These are phyloP conservation scores for Geoglossum glabrum DNA, from an alignment of 495 filamentous ascomycete species.

Conservation along the genomic window DNA sequence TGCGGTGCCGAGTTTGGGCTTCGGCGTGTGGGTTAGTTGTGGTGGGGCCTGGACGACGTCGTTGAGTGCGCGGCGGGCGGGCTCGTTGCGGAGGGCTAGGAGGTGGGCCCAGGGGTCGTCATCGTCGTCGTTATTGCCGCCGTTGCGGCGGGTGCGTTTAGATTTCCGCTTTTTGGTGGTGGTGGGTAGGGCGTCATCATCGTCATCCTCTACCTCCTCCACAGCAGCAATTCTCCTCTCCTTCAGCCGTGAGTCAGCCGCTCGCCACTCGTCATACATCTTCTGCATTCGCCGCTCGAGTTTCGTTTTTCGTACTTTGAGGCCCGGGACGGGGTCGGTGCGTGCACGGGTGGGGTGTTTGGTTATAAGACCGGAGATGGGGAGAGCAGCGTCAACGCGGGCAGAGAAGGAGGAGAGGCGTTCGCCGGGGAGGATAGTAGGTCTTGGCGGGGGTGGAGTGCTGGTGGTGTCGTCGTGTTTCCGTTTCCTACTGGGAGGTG, in stretches of 20 bases:
- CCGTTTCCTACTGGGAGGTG: conserved; percentile 38
- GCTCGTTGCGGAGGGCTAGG: conserved; percentile 24
- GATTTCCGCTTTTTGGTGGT: conserved; percentile 26
- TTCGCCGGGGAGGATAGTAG: conserved; percentile 65
- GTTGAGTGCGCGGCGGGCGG: conserved; percentile 32
- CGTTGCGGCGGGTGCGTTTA: conserved; percentile 21
- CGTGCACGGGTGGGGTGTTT: conserved; percentile 3
- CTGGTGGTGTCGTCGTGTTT: conserved; percentile 24
- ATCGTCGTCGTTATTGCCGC: conserved; percentile 25
- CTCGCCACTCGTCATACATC: conserved; percentile 63
- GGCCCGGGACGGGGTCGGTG: conserved; percentile 23
- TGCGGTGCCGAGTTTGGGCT: conserved; percentile 51
- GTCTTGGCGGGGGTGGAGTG: conserved; percentile 16
- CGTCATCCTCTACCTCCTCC: conserved; percentile 42
- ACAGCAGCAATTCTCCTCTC: conserved; percentile 37
- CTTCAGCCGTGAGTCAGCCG: conserved; percentile 34
- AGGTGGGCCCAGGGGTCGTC: conserved; percentile 73
- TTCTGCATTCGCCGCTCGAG: conserved; percentile 68
- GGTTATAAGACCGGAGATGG: conserved; percentile 31
- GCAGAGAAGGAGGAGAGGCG: conserved; percentile 60
- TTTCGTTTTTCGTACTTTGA: conserved; percentile 29
- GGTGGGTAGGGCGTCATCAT: conserved; percentile 29
- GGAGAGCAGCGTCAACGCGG: conserved; percentile 71
- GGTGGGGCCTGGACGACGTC: conserved; percentile 74
- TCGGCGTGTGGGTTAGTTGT: conserved; percentile 39